Percentiles rank a stretch among this genome's conserved stretches.
phyloP scores from a whole-genome alignment of 2,329 filamentous ascomycete species.

The Trichothecium roseum region DNA sequence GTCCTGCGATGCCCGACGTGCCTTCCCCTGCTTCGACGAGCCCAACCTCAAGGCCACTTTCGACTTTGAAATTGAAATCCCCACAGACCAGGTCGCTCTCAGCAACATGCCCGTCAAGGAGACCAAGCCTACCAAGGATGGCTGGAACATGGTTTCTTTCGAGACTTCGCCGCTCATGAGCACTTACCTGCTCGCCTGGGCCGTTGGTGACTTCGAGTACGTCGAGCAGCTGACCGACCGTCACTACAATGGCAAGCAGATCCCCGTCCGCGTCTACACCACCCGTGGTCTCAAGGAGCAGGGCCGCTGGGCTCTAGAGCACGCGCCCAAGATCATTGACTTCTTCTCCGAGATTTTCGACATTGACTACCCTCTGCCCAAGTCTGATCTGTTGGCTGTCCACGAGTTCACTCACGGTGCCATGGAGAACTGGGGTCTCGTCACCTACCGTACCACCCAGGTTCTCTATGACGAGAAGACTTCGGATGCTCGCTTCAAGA shows the following conservation, averaged over 20 bases:
- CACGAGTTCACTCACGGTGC: conserved; percentile 84
- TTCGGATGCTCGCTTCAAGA: conserved; percentile 84
- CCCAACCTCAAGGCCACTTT: conserved; percentile 95
- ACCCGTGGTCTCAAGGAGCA: conserved; percentile 91
- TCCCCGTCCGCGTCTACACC: conserved; percentile 93
- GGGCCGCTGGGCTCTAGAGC: conserved; percentile 78
- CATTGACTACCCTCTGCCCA: conserved; percentile 87
- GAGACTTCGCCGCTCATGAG: conserved; percentile 84
- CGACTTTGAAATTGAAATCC: conserved; percentile 86
- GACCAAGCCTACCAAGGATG: conserved; percentile 45
- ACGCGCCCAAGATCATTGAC: conserved; percentile 88
- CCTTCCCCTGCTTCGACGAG: conserved; percentile 96
- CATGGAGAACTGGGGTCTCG: conserved; percentile 95
- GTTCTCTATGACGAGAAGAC: conserved; percentile 92
- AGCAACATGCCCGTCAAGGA: conserved; percentile 93
- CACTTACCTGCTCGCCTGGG: conserved; percentile 86
- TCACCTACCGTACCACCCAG: conserved; percentile 91
- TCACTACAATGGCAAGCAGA: conserved; percentile 79
- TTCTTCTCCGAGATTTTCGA: conserved; percentile 93
- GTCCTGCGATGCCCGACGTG: conserved; percentile 83
- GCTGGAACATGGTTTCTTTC: conserved; percentile 67
- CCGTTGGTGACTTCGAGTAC: conserved; percentile 93
- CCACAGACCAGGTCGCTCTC: conserved; percentile 75
- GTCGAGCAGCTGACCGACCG: conserved; percentile 84
- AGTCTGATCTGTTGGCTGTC: conserved; percentile 81